phyloP scores from a whole-genome alignment of 805 yeast genomes.

The Cyberlindnera suaveolens region DNA sequence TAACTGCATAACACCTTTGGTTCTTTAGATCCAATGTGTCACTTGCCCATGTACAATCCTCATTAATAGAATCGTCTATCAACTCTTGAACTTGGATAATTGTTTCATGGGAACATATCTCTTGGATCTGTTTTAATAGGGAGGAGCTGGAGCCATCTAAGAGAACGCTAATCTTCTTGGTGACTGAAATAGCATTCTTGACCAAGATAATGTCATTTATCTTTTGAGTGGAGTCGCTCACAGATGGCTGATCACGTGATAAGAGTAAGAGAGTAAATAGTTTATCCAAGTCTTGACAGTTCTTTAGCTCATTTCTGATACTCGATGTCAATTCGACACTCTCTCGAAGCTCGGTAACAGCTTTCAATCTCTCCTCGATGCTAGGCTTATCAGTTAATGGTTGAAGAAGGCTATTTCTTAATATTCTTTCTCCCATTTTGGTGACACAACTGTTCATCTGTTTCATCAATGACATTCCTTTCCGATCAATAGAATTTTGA shows the following conservation, averaged over 20 bases:
- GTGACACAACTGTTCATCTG: slow-evolving; percentile 35
- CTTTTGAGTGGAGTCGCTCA: slow-evolving; percentile 28
- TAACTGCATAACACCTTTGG: slow-evolving; percentile 40
- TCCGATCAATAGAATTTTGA: slow-evolving; percentile 26
- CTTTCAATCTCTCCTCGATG: slow-evolving; percentile 29
- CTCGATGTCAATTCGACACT: slow-evolving; percentile 14
- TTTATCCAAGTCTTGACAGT: slow-evolving; percentile 34
- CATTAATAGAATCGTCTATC: slow-evolving; percentile 32
- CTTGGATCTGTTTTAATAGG: slow-evolving; percentile 25
- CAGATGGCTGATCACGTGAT: slow-evolving; percentile 20
- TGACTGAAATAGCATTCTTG: slow-evolving; percentile 28
- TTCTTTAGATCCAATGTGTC: slow-evolving; percentile 34
- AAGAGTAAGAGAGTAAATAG: slow-evolving; percentile 32
- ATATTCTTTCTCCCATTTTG: slow-evolving; percentile 39
- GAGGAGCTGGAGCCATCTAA: slow-evolving; percentile 13
- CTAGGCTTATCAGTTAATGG: slow-evolving; percentile 36
- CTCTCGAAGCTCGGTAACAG: slow-evolving; percentile 31
- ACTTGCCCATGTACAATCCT: slow-evolving; percentile 37
- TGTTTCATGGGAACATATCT: slow-evolving; percentile 23
- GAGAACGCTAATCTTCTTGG: slow-evolving; percentile 12
- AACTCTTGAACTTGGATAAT: slow-evolving; percentile 18
- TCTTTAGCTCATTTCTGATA: slow-evolving; percentile 20
- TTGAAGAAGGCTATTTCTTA: slow-evolving; percentile 39
- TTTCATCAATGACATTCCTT: slow-evolving; percentile 30
- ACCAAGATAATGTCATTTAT: slow-evolving; percentile 36